phyloP scores from a whole-genome alignment of 1,284 basidiomycete species.

The Cutaneotrichosporon arboriforme region DNA sequence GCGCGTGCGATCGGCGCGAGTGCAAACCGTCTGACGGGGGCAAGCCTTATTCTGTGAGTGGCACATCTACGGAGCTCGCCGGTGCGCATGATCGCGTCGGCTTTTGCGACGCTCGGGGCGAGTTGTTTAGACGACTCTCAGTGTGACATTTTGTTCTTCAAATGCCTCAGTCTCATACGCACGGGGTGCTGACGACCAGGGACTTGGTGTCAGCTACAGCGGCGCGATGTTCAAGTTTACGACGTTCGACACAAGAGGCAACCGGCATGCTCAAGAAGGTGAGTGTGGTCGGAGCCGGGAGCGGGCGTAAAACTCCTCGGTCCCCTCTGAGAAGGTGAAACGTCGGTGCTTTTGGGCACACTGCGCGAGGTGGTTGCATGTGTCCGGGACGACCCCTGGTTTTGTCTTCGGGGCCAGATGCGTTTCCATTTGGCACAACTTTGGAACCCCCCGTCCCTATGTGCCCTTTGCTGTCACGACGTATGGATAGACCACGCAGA shows the following conservation, averaged over 20 bases:
- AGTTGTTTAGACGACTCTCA: neutral
- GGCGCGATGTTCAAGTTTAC: slow-evolving; percentile 98
- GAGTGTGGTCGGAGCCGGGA: slow-evolving; percentile 16
- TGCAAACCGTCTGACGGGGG: slow-evolving; percentile 62
- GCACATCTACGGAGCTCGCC: too few species aligned
- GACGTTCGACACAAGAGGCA: slow-evolving; percentile 85
- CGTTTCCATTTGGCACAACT: too few species aligned
- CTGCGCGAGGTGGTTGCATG: too few species aligned
- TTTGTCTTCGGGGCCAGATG: too few species aligned
- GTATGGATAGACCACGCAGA: neutral
- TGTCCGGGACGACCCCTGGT: too few species aligned
- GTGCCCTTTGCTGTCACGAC: neutral
- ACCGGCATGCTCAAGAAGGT: slow-evolving; percentile 85
- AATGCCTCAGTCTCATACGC: too few species aligned
- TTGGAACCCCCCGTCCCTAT: too few species aligned
- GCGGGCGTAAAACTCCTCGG: too few species aligned
- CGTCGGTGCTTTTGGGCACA: too few species aligned
- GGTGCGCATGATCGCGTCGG: too few species aligned
- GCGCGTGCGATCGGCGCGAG: slow-evolving; percentile 72
- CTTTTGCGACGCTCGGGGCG: too few species aligned
- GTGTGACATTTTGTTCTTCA: neutral
- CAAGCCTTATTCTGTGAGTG: slow-evolving; percentile 63
- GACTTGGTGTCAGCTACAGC: slow-evolving; percentile 87
- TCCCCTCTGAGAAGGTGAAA: too few species aligned
- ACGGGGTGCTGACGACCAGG: slow-evolving; percentile 51